Percentiles rank a stretch among this genome's conserved stretches.
phyloP scores from a whole-genome alignment of 148 eudicot species.

The Vaccinium myrtillus region DNA sequence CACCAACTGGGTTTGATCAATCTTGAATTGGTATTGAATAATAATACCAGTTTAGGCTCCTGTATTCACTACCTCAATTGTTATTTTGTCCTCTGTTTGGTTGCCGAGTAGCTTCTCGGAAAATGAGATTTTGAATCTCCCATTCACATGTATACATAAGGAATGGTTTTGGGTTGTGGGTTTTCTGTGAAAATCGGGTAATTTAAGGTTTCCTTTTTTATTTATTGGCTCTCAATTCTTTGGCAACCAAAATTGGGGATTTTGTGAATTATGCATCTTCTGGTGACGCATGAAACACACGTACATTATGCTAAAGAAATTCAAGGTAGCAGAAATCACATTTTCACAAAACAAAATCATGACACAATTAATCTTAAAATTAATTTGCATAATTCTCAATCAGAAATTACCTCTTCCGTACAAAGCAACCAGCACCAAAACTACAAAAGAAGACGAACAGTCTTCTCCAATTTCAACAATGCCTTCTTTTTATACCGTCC shows the following conservation, averaged over 20 bases:
- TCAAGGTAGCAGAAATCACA: too few relatives aligned
- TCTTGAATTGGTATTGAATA: not conserved
- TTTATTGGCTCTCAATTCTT: not conserved
- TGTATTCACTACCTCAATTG: not conserved
- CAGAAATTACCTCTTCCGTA: too few relatives aligned
- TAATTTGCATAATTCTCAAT: too few relatives aligned
- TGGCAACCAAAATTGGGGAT: not conserved
- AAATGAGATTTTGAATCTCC: conserved; percentile 10
- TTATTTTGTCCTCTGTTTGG: not conserved
- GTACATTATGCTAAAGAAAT: too few relatives aligned
- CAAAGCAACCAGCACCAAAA: too few relatives aligned
- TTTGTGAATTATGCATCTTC: conserved; percentile 20
- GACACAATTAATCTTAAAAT: too few relatives aligned
- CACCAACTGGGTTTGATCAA: conserved; percentile 18
- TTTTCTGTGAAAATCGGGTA: not conserved
- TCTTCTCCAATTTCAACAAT: too few relatives aligned
- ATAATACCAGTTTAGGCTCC: not conserved
- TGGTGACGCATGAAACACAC: not conserved
- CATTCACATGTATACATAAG: not conserved
- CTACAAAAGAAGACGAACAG: too few relatives aligned
- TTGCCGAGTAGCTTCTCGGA: not conserved
- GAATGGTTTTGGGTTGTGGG: not conserved
- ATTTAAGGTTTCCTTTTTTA: not conserved
- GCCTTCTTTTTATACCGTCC: too few relatives aligned
- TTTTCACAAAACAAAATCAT: too few relatives aligned